Evolutionary conservation across 2,329 filamentous ascomycete species (phyloP).

Genomic region (Penicillium thymicola): DNA sequence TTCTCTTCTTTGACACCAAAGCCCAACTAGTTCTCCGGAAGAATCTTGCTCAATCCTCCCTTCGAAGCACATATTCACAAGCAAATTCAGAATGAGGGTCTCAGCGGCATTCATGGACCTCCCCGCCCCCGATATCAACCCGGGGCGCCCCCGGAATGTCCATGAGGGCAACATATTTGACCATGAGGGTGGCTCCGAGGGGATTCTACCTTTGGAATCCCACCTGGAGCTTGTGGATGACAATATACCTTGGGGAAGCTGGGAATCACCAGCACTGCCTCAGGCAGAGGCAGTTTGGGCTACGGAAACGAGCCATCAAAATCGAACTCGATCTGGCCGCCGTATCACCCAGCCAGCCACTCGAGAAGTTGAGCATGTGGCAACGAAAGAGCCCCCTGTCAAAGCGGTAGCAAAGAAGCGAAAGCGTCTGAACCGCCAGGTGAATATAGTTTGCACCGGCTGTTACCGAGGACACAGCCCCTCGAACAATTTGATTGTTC

Average conservation of each 20-base stretch:
- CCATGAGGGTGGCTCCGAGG: background rate
- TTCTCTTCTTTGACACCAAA: background rate
- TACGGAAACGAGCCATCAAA: background rate
- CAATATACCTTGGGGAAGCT: background rate
- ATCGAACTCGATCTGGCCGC: slow-evolving; percentile 8
- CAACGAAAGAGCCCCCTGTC: background rate
- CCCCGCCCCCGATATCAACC: background rate
- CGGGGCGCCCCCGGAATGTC: background rate
- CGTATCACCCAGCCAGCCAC: background rate
- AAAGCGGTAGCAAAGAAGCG: slow-evolving; percentile 50
- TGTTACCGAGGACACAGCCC: slow-evolving; percentile 72
- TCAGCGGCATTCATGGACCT: background rate
- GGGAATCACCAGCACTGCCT: background rate
- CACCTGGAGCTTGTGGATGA: background rate
- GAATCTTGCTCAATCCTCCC: background rate
- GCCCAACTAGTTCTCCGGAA: background rate
- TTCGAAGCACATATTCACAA: background rate
- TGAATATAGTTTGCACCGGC: slow-evolving; percentile 60
- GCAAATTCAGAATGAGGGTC: background rate
- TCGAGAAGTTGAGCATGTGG: background rate
- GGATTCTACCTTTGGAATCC: background rate
- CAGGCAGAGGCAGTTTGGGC: background rate
- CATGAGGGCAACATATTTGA: slow-evolving; percentile 2
- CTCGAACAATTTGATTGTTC: slow-evolving; percentile 74
- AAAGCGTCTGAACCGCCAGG: slow-evolving; percentile 50